Evolutionary conservation across 176 grass and related monocot genomes (phyloP).

Genomic region (Ampelocalamus luodianensis): DNA sequence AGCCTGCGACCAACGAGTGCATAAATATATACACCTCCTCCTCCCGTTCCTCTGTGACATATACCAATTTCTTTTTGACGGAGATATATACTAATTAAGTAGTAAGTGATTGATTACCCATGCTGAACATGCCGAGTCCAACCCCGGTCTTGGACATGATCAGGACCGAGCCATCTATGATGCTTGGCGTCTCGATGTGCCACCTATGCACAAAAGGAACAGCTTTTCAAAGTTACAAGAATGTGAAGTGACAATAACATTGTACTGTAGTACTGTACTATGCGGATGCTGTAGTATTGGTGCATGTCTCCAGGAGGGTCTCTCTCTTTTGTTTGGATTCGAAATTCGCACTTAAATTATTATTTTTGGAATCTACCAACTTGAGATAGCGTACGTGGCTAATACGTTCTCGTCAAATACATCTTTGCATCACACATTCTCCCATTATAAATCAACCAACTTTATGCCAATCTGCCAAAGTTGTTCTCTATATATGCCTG

Average conservation of each 20-base stretch:
- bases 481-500: not conserved
- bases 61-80: no score
- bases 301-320: no score
- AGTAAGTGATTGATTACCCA: slow-evolving; percentile 50
- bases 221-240: not conserved
- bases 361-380: no score
- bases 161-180: slow-evolving; percentile 72
- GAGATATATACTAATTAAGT: no score
- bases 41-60: no score
- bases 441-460: not conserved
- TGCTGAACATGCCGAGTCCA: slow-evolving; percentile 86
- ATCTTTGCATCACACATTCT: not conserved
- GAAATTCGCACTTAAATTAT: no score
- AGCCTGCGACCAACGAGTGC: slow-evolving; percentile 41
- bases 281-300: no score
- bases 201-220: slow-evolving; percentile 54
- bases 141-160: slow-evolving; percentile 81
- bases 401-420: no score
- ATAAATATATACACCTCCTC: no score
- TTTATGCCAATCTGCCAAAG: slow-evolving; percentile 32
- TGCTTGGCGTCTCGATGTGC: slow-evolving; percentile 74
- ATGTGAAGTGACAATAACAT: not conserved
- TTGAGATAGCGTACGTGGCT: no score
- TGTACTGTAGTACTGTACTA: not conserved
- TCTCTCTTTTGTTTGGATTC: no score